Conservation (phyloP, 371 early-diverging fungal genomes). For the Gilbertella persicaria region DNA sequence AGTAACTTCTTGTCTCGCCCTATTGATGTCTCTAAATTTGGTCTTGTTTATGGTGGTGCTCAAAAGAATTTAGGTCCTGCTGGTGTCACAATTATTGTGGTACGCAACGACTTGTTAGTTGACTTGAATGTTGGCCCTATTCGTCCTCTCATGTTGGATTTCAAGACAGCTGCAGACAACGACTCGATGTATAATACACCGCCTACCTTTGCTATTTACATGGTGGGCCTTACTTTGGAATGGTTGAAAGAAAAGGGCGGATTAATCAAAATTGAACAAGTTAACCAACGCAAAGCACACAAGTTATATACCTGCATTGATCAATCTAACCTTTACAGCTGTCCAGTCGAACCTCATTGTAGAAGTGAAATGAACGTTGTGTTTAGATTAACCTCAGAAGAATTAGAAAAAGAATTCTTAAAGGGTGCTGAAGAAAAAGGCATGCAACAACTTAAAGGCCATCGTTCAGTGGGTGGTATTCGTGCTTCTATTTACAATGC, state of each 20-base stretch:
- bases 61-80: conserved; percentile 98
- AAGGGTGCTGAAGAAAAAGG: conserved; percentile 74
- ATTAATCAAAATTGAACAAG: conserved; percentile 60
- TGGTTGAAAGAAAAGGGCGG: conserved; percentile 84
- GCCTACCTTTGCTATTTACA: conserved; percentile 93
- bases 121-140: conserved; percentile 48
- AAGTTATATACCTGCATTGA: conserved; percentile 77
- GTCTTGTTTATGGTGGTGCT: conserved; percentile 92
- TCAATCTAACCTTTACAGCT: conserved; percentile 62
- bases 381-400: conserved; percentile 72
- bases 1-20: conserved; percentile 90
- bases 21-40: conserved; percentile 83
- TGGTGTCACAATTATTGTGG: conserved; percentile 90
- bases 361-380: conserved; percentile 93
- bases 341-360: conserved; percentile 63
- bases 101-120: conserved; percentile 85
- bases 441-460: conserved; percentile 91
- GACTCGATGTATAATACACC: conserved; percentile 96
- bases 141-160: conserved; percentile 88
- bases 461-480: conserved; percentile 93
- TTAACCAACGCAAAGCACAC: conserved; percentile 66
- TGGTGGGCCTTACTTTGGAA: conserved; percentile 85
- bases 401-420: conserved; percentile 81
- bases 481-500: conserved; percentile 95
- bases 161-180: conserved; percentile 75